Evolutionary conservation across 805 yeast genomes (phyloP), one percentile per base, ranked within the genome.

Genomic region (Kuraishia capsulata): DNA sequence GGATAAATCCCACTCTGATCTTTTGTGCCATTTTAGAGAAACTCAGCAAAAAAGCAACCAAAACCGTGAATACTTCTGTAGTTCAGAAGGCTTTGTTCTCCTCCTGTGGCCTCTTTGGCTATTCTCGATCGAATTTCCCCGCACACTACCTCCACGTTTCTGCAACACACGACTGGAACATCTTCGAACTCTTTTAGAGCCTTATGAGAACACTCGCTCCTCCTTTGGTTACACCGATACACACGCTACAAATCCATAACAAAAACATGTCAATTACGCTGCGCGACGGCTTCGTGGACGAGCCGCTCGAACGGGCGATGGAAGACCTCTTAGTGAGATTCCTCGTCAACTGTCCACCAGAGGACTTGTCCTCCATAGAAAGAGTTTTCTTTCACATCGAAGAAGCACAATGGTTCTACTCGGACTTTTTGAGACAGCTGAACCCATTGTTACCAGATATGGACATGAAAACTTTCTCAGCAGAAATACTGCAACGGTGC

Each of bases 371-470:
- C 25, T 73, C 89, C 13, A 71, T 79, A 21, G 90, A 76, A 54
- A 70, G 98, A 53, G 82, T 89, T 20, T 75, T 88, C 52, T 92
- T 92, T 63, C 95, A 89, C 56, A 80, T 92, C 31, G 99, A 92
- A 65, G 97, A 92, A 59, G 98, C 98, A 2, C 96, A 88, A 49
- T 92, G 98, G 98, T 92, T 84, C 54, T 92, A 89, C 59, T 73
- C 82, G 36, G 99, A 92, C 59, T 89, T 81, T 50, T 69, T 81
- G 10, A 71, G 89, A 26, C 73, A 71, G 26, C 61, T 80, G 49
- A 82, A 87, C 55, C 89, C 92, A 3, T 57, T 68, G 24, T 66
- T 90, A 42, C 97, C 97, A 2, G 54, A 73, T 2, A 62, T 89
- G 66, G 82, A 80, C 52, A 78, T 88, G 74, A 82, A 81, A 55